Conservation (phyloP, 2,329 filamentous ascomycete genomes). For the Aspergillus fijiensis region DNA sequence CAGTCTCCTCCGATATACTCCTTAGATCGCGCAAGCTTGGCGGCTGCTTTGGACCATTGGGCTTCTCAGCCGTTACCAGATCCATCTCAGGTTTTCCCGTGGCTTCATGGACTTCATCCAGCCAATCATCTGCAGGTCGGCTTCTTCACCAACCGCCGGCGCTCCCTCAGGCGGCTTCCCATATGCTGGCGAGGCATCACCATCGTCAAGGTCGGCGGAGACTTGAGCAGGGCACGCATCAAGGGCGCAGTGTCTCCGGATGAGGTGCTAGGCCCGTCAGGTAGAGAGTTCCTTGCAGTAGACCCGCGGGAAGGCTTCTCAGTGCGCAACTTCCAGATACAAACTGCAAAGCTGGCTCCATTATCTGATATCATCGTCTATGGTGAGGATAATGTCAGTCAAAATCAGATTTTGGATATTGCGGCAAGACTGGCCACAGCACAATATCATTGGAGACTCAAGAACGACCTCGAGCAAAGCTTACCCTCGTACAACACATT, state of each 20-base stretch:
- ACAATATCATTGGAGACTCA: conserved; percentile 71
- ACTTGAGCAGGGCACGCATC: conserved; percentile 70
- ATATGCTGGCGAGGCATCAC: conserved; percentile 77
- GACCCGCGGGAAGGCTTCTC: conserved; percentile 91
- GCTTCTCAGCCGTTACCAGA: conserved; percentile 80
- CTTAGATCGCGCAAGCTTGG: conserved; percentile 67
- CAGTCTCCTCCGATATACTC: conserved; percentile 65
- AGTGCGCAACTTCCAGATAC: conserved; percentile 96
- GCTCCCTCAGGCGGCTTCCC: conserved; percentile 67
- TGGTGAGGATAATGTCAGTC: conserved; percentile 65
- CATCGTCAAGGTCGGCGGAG: conserved; percentile 83
- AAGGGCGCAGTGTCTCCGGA: conserved; percentile 83
- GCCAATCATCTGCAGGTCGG: conserved; percentile 84
- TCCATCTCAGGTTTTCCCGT: conserved; percentile 85
- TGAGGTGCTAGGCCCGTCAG: conserved; percentile 66
- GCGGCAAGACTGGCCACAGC: conserved; percentile 68
- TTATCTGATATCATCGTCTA: conserved; percentile 93
- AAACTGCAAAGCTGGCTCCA: conserved; percentile 81
- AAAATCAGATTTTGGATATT: conserved; percentile 64
- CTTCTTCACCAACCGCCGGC: conserved; percentile 81
- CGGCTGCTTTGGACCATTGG: conserved; percentile 71
- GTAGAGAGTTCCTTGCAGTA: conserved; percentile 70
- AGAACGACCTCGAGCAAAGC: conserved; percentile 57
- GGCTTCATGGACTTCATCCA: conserved; percentile 89
- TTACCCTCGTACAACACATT: conserved; percentile 81